Conservation (phyloP, 2,329 filamentous ascomycete species). For the Calycina herbarum region DNA sequence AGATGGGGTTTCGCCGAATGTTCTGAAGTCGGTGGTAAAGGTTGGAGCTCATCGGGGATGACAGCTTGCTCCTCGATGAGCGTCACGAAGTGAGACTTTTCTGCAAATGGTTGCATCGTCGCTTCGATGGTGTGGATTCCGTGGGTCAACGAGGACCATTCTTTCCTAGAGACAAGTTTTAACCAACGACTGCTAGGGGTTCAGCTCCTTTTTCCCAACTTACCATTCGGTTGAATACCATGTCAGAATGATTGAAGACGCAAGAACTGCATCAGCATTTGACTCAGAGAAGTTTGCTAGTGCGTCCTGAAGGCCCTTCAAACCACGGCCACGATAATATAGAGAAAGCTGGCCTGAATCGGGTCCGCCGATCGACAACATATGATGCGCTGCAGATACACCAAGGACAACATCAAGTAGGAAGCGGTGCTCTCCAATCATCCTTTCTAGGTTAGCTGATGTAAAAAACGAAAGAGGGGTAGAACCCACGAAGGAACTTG, state of each 20-base stretch:
- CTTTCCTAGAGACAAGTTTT: conserved; percentile 12
- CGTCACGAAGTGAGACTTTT: conserved; percentile 11
- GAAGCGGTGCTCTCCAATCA: conserved; percentile 14
- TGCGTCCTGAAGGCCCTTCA: conserved; percentile 20
- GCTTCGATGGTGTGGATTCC: conserved; percentile 13
- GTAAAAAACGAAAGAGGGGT: background rate
- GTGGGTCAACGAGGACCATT: conserved; percentile 18
- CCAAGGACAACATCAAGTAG: conserved; percentile 14
- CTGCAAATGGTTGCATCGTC: conserved; percentile 11
- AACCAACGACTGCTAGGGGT: background rate
- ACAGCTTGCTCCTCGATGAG: conserved; percentile 14
- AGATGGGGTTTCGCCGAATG: conserved; percentile 6
- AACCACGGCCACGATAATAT: conserved; percentile 15
- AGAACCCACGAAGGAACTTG: conserved; percentile 8
- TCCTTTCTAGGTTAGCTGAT: conserved; percentile 2
- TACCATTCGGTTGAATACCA: conserved; percentile 22
- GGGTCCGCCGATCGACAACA: background rate
- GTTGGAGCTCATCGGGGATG: conserved; percentile 7
- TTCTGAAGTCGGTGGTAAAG: conserved; percentile 12
- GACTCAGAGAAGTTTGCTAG: conserved; percentile 17
- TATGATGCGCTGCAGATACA: conserved; percentile 15
- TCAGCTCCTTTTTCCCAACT: background rate
- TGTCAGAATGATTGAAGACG: conserved; percentile 18
- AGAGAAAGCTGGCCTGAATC: conserved; percentile 14
- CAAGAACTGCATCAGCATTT: conserved; percentile 23